Base-by-base conservation (phyloP, 768 basidiomycete genomes). In the Lactarius tabidus region DNA sequence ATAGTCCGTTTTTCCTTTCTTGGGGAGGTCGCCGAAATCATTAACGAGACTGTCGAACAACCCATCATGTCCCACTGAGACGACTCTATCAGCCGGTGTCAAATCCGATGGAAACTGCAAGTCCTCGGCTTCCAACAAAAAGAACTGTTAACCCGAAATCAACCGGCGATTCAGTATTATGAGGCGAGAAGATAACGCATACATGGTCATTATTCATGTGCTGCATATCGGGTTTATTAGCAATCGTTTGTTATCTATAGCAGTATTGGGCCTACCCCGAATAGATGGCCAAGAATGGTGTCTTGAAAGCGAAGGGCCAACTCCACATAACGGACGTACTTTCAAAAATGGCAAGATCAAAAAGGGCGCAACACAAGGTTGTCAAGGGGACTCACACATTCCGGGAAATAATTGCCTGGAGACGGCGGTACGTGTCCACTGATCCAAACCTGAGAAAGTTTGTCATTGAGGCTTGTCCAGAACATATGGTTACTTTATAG, bases 351-450 rank as follows among this genome's bases (percentile, higher is more conserved):
- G 53, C 65, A 38, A 52, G 28, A 48, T 61, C 45, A 67, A 61
- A 63, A 36, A 38, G 66, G 45, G 56, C 68, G 39, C 54, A 59
- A 38, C 62, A 56, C 45, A 55, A 41, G 64, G 65, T 66, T 62
- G 39, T 63, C 59, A 60, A 39, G 28, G 33, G 26, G 17, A 78
- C 90, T 78, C 74, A 92, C 91, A 76, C 93, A 94, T 79, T 90
- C 91, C 18, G 88, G 85, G 74, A 88, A 94, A 75, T 89, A 95
- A 74, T 89, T 89, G 10, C 84, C 84, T 59, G 83, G 79, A 12
- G 89, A 87, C 5, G 94, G 92, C 9, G 94, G 93, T 36, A 97
- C 89, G 77, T 97, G 94, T 0, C 94, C 94, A 78, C 83, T 77
- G 59, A 84, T 60, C 79, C 79, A 83, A 33, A 82, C 79, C 79